Evolutionary conservation across 2,329 filamentous ascomycete genomes (phyloP).

Genomic region (Diaporthe longicolla): DNA sequence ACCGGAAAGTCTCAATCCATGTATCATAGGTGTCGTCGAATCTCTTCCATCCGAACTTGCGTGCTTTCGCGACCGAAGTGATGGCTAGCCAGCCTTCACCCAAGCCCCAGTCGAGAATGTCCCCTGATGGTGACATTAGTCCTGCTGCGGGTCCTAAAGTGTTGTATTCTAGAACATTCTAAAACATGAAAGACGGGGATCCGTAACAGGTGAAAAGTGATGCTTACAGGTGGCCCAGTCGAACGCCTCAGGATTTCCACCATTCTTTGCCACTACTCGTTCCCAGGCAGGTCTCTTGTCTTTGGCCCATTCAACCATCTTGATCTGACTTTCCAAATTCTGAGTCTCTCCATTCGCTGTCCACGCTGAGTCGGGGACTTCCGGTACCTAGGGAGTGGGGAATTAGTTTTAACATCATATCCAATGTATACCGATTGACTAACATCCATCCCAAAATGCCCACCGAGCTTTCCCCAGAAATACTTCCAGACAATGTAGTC

Average conservation of each 20-base stretch:
- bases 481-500: conserved; percentile 50
- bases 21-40: conserved; percentile 41
- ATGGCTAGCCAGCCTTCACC: conserved; percentile 41
- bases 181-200: too few relatives aligned
- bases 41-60: conserved; percentile 42
- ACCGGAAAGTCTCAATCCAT: conserved; percentile 40
- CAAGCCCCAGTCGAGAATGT: conserved; percentile 41
- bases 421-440: not conserved
- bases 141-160: too few relatives aligned
- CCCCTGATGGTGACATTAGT: not conserved
- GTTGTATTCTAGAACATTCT: too few relatives aligned
- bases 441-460: conserved; percentile 47
- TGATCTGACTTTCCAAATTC: conserved; percentile 37
- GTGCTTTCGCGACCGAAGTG: conserved; percentile 38
- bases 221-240: conserved; percentile 41
- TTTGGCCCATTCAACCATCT: conserved; percentile 42
- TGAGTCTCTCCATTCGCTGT: conserved; percentile 29
- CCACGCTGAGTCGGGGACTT: conserved; percentile 33
- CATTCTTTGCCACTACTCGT: conserved; percentile 40
- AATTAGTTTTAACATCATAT: not conserved
- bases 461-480: conserved; percentile 45
- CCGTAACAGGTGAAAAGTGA: too few relatives aligned
- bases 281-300: conserved; percentile 40
- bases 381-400: conserved; percentile 9
- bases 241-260: conserved; percentile 41